Base-by-base conservation (phyloP, 129 eudicot species). In the Chrysanthemum seticuspe region DNA sequence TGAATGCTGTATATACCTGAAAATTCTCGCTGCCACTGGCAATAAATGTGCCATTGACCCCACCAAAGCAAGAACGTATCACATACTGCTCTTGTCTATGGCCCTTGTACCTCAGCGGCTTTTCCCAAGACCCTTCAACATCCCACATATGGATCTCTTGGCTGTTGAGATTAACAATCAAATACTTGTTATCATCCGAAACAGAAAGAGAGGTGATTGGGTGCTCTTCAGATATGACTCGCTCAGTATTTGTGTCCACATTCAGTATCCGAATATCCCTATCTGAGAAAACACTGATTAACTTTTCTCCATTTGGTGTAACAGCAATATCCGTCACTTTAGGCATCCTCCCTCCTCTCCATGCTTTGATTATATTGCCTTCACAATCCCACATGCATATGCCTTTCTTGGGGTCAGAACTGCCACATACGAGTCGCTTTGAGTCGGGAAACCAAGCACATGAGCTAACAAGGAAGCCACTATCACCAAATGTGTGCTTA, bases 81-180 rank as follows among this genome's bases (percentile, higher is more conserved):
- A 93, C 98, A 68, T 89, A 89, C 74, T 84, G 87, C 40, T 84
- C 68, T 75, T 93, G 98, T 86, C 19, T 81, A 70, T 93, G 96
- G 25, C 98, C 98, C 72, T 59, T 79, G 73, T 83, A 93, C 76
- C 78, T 79, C 75, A 80, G 65, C 0, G 98, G 92, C 57, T 84
- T 82, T 13, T 52, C 70, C 90, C 84, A 87, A 18, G 70, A 64
- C n/a, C 88, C 91, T 13, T 81, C 88, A 77, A 94, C 80, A 78
- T 85, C 96, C 98, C 98, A 93, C 96, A 90, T 78, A 68, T 93
- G 98, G 36, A 90, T 94, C 83, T 94, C 93, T 83, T 94, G 92
- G 56, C 97, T 89, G 60, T 89, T 93, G 23, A 93, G 84, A 65
- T 86, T 93, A 58, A 89, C 96, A 19, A 85, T 86, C 67, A 89